These are phyloP conservation scores for Amoeboaphelidium occidentale DNA, from an alignment of 371 early-diverging fungal species.

Conservation along the genomic window DNA sequence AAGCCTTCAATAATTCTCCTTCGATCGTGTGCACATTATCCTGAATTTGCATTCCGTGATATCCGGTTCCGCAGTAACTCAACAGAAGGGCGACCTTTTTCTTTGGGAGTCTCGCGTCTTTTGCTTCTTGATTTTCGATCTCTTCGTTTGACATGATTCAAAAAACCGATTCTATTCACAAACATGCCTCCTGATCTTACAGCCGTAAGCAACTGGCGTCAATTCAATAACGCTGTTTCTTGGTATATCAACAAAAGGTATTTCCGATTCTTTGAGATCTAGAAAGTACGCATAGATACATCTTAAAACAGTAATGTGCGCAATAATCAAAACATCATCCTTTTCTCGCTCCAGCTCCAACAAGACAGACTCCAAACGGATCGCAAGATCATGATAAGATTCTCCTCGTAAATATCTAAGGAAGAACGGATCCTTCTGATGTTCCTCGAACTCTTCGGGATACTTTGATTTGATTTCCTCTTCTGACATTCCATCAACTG, in stretches of 20 bases:
- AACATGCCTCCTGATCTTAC: no score
- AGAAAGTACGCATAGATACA: slow-evolving; percentile 46
- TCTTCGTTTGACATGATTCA: no score
- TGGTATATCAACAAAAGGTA: slow-evolving; percentile 30
- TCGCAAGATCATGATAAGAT: slow-evolving; percentile 8
- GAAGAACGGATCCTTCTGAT: neutral
- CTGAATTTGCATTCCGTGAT: slow-evolving; percentile 85
- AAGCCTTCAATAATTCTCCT: slow-evolving; percentile 44
- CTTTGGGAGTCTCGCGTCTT: slow-evolving; percentile 27
- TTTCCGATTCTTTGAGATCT: slow-evolving; percentile 37
- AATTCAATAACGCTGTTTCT: slow-evolving; percentile 30
- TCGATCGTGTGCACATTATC: slow-evolving; percentile 48
- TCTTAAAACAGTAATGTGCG: slow-evolving; percentile 36
- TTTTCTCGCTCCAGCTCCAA: slow-evolving; percentile 57
- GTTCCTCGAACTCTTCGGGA: neutral
- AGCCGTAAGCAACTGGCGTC: slow-evolving; percentile 57
- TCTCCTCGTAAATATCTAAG: no score
- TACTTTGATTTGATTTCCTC: neutral
- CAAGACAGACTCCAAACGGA: slow-evolving; percentile 48
- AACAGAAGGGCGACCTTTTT: slow-evolving; percentile 60
- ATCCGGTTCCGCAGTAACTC: slow-evolving; percentile 83
- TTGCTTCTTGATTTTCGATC: no score
- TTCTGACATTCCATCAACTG: no score
- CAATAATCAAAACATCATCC: slow-evolving; percentile 40
- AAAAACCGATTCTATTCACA: no score